Percentiles rank a stretch among this genome's conserved stretches.
phyloP scores from a whole-genome alignment of 129 eudicot genomes.

The Calendula officinalis region DNA sequence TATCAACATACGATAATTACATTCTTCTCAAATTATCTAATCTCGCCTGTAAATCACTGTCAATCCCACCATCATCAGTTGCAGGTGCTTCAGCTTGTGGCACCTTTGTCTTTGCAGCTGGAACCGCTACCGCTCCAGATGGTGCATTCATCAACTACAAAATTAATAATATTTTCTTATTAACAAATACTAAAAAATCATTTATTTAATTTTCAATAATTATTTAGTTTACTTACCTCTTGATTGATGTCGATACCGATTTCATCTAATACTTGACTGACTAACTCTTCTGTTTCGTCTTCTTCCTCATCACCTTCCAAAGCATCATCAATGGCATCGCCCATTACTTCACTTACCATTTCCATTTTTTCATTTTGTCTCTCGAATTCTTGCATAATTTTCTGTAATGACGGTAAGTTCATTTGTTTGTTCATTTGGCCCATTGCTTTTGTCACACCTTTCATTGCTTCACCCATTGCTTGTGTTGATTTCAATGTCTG shows the following conservation, averaged over 20 bases:
- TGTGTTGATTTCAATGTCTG: slow-evolving; percentile 96
- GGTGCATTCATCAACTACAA: slow-evolving; percentile 90
- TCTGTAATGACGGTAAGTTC: slow-evolving; percentile 91
- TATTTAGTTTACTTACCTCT: slow-evolving; percentile 49
- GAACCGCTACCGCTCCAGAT: slow-evolving; percentile 54
- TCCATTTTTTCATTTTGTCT: slow-evolving; percentile 98
- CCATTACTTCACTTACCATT: slow-evolving; percentile 87
- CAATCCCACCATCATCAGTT: slow-evolving; percentile 80
- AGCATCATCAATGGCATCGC: slow-evolving; percentile 96
- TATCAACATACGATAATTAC: slow-evolving; percentile 31
- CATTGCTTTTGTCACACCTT: slow-evolving; percentile 99
- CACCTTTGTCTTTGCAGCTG: slow-evolving; percentile 70
- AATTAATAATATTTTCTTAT: slow-evolving; percentile 2
- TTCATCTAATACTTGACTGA: slow-evolving; percentile 89
- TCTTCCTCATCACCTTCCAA: slow-evolving; percentile 98
- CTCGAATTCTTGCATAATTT: slow-evolving; percentile 94
- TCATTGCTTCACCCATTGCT: slow-evolving; percentile 99
- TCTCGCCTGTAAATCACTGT: slow-evolving; percentile 96
- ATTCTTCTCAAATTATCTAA: slow-evolving; percentile 87
- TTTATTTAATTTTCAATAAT: background rate
- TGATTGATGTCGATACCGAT: slow-evolving; percentile 86
- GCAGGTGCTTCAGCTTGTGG: slow-evolving; percentile 81
- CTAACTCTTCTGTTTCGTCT: slow-evolving; percentile 92
- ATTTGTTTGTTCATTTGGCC: slow-evolving; percentile 96
- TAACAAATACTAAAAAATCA: background rate